Evolutionary conservation across 192 early-diverging fungal species (phyloP), one percentile per base, ranked within the genome.

Genomic region (Backusella tarrabulga): DNA sequence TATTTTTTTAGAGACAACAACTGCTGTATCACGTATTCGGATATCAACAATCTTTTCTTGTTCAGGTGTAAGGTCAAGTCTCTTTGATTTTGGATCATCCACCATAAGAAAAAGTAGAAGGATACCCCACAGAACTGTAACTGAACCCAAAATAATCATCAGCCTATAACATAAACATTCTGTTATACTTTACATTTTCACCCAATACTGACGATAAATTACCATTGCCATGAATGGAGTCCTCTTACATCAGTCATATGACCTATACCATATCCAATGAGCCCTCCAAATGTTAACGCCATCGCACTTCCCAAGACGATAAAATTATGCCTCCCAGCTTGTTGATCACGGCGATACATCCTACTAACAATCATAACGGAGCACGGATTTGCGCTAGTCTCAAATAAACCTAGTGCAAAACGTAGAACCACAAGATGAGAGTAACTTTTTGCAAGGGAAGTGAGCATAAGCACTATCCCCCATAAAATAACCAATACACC

Each of bases 181-280:
- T 52, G 41, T 40, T 60, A 26, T 3, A 60, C 7, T 60, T 26
- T 60, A 60, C 23, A 60, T 11, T 23, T 60, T 29, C 0, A 60
- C 11, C 21, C n/a, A 56, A 9, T 2, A 38, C 42, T 26, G 15
- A 5, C 15, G 26, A 35, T 14, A 15, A 17, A 23, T 77, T 77
- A 77, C 79, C 79, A 80, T 73, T 80, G 74, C 79, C 79, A 80
- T 12, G 75, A 23, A 21, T 73, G 26, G 5, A 76, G 38, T 0
- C 60, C 60, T n/a, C 19, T 32, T 14, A 29, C 6, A 14, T 73
- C 34, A 1, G 35, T 23, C 77, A 80, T 80, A 40, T 54, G 29
- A 35, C 79, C 75, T 21, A 80, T 74, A 34, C 79, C 79, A 56
- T 80, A 80, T 1, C 70, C 29, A 38, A 77, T 40, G 7, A 77